Percentiles rank a stretch among this genome's conserved stretches.
These are phyloP conservation scores for Pythium phragmitis DNA, from an alignment of 352 stramenopile species.

Conservation along the genomic window DNA sequence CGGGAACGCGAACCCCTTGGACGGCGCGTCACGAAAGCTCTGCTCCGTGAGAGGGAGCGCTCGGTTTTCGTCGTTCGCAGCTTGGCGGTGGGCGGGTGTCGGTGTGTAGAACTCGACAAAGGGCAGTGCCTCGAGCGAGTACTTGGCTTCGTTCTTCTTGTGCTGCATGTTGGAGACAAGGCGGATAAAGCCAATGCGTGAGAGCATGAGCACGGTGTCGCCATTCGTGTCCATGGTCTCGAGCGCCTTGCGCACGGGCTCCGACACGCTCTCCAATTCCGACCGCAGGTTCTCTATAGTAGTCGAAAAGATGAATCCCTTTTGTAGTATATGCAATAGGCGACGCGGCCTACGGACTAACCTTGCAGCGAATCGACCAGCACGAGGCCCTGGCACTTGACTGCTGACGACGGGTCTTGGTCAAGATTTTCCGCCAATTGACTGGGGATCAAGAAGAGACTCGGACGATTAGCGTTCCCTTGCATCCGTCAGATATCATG, in stretches of 20 bases:
- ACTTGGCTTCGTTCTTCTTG: constrained; percentile 55
- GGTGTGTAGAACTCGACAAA: constrained; percentile 68
- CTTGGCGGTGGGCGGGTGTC: constrained; percentile 60
- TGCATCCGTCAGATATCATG: background rate
- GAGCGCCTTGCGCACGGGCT: constrained; percentile 50
- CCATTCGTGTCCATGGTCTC: constrained; percentile 62
- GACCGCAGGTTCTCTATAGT: constrained; percentile 63
- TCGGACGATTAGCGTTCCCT: background rate
- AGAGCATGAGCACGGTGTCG: constrained; percentile 49
- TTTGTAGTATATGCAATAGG: too few species aligned
- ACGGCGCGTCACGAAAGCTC: constrained; percentile 40
- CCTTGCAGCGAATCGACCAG: constrained; percentile 69
- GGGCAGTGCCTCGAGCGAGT: constrained; percentile 44
- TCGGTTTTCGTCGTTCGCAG: constrained; percentile 53
- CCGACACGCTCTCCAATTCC: constrained; percentile 66
- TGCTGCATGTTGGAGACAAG: constrained; percentile 67
- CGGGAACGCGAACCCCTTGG: constrained; percentile 43
- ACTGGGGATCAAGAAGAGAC: constrained; percentile 10
- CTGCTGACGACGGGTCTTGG: constrained; percentile 16
- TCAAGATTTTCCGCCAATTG: constrained; percentile 48
- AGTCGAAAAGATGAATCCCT: too few species aligned
- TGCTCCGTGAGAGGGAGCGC: constrained; percentile 62
- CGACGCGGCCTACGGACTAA: constrained; percentile 2
- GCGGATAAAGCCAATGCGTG: constrained; percentile 61
- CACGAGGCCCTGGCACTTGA: constrained; percentile 62